Base-by-base conservation (phyloP, 192 early-diverging fungal genomes). In the Linnemannia hyalina region DNA sequence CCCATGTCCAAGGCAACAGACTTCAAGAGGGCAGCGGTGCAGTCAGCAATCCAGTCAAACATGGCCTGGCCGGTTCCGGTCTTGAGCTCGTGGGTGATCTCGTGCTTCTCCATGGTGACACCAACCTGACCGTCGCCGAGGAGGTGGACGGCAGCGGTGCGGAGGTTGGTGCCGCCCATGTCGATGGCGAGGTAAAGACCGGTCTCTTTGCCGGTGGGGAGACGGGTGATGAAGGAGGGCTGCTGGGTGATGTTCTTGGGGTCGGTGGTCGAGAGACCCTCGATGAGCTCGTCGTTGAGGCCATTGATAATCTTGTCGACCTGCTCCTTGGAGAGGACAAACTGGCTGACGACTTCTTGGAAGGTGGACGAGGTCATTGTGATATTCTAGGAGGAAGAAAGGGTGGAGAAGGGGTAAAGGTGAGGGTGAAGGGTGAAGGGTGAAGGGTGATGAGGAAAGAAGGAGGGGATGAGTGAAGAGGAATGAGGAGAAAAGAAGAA, bases 151-250 rank as follows among this genome's bases (percentile, higher is more conserved):
- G 92, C 91, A 80, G 96, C 94, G 36, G 98, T 95, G 57, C 98
- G 95, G 78, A 99, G 92, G 91, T 99, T 98, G 54, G 97, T 97
- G 23, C 98, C 98, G 68, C 98, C 98, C 76, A 99, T 89, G 79
- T 99, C 98, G 54, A 99, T 91, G 15, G 98, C 96, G 70, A 97
- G 89, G 90, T 93, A 97, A 41, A 94, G 92, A 40, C 98, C 98
- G 40, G 90, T 93, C 82, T 99, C 98, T 74, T 87, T 91, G 41
- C 98, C 97, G 29, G 90, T 93, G 6, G 98, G 98, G 32, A 95
- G 90, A 65, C 88, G 82, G 13, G 94, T 92, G 74, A 99, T 96
- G 90, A 93, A 98, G 6, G 97, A 97, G 26, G 97, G 98, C 81
- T 99, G 95, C 97, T 98, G 98, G 70, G 93, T 94, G 72, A 86